Base-by-base conservation (phyloP, 352 stramenopile genomes). In the Globisporangium barbulae region DNA sequence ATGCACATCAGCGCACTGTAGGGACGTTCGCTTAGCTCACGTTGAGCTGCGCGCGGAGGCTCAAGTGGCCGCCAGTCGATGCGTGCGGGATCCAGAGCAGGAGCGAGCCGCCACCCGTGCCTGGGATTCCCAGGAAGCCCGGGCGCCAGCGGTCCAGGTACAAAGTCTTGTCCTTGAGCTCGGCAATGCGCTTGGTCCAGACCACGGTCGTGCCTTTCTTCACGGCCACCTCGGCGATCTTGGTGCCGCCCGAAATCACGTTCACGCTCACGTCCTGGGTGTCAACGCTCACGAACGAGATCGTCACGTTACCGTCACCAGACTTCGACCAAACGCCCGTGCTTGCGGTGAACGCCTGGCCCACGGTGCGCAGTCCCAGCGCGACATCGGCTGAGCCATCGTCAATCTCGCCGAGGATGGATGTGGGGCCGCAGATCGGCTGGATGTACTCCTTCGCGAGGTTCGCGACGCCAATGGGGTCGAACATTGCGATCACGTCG, bases 71-170 rank as follows among this genome's bases (percentile, higher is more conserved):
- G 22, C 71, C 70, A 2, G 59, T 7, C 22, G 65, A 69, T 5
- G 70, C 58, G 25, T 69, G 67, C 5, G 77, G 71, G 21, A 89
- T 48, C 79, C 79, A 89, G 35, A 84, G 31, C 19, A 75, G 19
- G 22, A 73, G 39, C 56, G 55, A 55, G 56, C 73, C 39, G 21
- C 79, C 75, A 25, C 75, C 73, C 12, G 59, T 71, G 15, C 70
- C 70, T 17, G 75, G 69, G 10, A 89, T 31, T 2, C 70, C 76
- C 12, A 81, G 19, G 33, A 75, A 56, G 41, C 44, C 72, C 2
- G 55, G 48, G 2, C 75, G 74, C 78, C 75, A 85, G 30, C 77
- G 79, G 66, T 89, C 75, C 25, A 89, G 22, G 60, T 87, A 89
- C 58, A 87, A 13, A 2, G 63, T 68, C 57, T 83, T 83, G 49